These are phyloP conservation scores for Claviceps sp. DNA, from an alignment of 2,329 filamentous ascomycete species.

Conservation along the genomic window DNA sequence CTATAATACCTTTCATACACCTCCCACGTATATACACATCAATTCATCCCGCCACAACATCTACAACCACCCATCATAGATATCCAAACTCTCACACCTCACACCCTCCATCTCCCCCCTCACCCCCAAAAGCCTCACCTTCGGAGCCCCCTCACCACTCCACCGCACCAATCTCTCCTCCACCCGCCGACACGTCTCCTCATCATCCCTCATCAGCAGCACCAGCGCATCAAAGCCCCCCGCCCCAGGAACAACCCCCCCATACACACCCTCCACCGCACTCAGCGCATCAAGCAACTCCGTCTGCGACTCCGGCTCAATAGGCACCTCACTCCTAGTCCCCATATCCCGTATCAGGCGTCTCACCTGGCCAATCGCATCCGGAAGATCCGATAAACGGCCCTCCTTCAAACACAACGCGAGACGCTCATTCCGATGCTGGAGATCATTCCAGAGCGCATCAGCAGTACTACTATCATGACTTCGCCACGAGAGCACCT, in stretches of 20 bases:
- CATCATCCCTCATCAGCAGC: conserved; percentile 63
- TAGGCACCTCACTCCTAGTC: conserved; percentile 58
- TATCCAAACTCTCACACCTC: conserved; percentile 29
- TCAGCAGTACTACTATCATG: conserved; percentile 50
- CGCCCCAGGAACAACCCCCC: conserved; percentile 85
- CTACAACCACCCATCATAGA: conserved; percentile 32
- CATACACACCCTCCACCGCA: conserved; percentile 65
- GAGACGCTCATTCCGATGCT: conserved; percentile 59
- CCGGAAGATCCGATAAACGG: conserved; percentile 27
- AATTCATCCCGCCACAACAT: no score
- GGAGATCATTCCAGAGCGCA: conserved; percentile 60
- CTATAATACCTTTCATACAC: no score
- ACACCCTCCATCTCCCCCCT: conserved; percentile 61
- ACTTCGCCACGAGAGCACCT: conserved; percentile 71
- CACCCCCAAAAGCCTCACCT: conserved; percentile 55
- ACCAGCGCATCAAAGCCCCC: conserved; percentile 87
- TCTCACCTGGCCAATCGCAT: conserved; percentile 37
- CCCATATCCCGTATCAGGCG: conserved; percentile 67
- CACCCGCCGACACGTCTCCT: conserved; percentile 46
- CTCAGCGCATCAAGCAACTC: conserved; percentile 65
- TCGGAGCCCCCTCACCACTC: conserved; percentile 43
- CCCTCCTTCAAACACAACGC: conserved; percentile 47
- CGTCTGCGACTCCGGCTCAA: conserved; percentile 81
- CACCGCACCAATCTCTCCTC: conserved; percentile 52
- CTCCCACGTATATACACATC: no score